Percentiles rank a stretch among this genome's conserved stretches.
phyloP scores from a whole-genome alignment of 768 basidiomycete genomes.

The Leucocoprinus leucothites region DNA sequence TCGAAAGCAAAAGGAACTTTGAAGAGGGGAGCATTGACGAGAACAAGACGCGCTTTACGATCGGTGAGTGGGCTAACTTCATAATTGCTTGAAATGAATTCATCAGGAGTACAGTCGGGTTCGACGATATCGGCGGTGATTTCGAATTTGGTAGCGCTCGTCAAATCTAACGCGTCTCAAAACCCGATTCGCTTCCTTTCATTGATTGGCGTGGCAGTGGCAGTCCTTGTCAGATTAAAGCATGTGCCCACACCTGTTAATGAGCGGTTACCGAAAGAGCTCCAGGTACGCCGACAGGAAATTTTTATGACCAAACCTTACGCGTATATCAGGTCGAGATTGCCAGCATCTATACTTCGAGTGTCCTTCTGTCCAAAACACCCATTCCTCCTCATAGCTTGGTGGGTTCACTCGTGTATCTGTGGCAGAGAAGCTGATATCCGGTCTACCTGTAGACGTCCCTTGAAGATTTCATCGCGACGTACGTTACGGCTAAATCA shows the following conservation, averaged over 20 bases:
- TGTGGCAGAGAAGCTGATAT: neutral
- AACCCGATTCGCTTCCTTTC: slow-evolving; percentile 35
- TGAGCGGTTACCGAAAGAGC: slow-evolving; percentile 39
- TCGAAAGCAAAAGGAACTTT: slow-evolving; percentile 54
- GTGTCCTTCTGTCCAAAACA: slow-evolving; percentile 67
- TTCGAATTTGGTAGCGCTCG: slow-evolving; percentile 44
- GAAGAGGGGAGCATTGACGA: slow-evolving; percentile 57
- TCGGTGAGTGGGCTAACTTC: slow-evolving; percentile 39
- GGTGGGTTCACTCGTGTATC: slow-evolving; percentile 35
- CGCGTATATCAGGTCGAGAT: slow-evolving; percentile 46
- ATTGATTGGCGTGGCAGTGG: slow-evolving; percentile 66
- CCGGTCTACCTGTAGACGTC: slow-evolving; percentile 35
- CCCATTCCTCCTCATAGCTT: slow-evolving; percentile 55
- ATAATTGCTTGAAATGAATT: neutral
- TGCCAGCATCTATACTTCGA: slow-evolving; percentile 52
- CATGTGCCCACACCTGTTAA: slow-evolving; percentile 40
- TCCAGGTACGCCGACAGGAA: slow-evolving; percentile 36
- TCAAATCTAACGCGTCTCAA: slow-evolving; percentile 43
- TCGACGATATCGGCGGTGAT: slow-evolving; percentile 49
- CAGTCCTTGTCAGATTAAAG: slow-evolving; percentile 70
- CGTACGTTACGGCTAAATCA: slow-evolving; percentile 47
- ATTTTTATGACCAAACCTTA: slow-evolving; percentile 3
- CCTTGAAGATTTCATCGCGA: slow-evolving; percentile 59
- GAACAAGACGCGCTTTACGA: slow-evolving; percentile 64
- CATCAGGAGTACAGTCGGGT: slow-evolving; percentile 27